Evolutionary conservation across 2,329 filamentous ascomycete species (phyloP).

Genomic region (Trichoderma simmonsii): DNA sequence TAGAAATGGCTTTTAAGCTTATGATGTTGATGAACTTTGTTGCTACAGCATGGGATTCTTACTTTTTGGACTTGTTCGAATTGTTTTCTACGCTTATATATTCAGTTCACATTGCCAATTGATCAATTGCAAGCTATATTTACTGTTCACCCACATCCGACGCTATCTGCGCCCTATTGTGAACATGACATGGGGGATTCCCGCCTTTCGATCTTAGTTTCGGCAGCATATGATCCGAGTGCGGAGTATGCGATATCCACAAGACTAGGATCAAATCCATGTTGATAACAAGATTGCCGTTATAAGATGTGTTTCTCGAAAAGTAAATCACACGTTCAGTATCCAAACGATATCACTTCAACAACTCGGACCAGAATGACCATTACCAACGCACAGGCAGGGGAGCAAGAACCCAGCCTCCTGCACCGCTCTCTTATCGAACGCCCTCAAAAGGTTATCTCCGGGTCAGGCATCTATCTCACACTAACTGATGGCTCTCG

Average conservation of each 20-base stretch:
- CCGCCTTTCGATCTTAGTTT: not conserved
- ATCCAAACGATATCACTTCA: not conserved
- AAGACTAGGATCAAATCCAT: not conserved
- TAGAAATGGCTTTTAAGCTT: not conserved
- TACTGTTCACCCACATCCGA: not conserved
- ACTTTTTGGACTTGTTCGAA: not conserved
- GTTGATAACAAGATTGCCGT: not conserved
- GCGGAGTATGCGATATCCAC: not conserved
- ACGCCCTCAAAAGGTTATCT: slow-evolving; percentile 37
- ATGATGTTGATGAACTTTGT: not conserved
- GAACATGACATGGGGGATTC: not conserved
- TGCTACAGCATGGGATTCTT: not conserved
- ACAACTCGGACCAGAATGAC: not conserved
- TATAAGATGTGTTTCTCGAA: too few species aligned
- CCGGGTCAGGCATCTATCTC: slow-evolving; percentile 40
- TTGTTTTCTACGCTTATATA: not conserved
- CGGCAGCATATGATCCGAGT: not conserved
- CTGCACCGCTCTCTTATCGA: slow-evolving; percentile 35
- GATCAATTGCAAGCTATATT: not conserved
- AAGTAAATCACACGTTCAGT: not conserved
- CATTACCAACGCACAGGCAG: not conserved
- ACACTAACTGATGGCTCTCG: slow-evolving; percentile 31
- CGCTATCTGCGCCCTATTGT: not conserved
- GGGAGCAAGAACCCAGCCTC: slow-evolving; percentile 24
- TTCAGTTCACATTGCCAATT: not conserved